Conservation (phyloP, 805 yeast species). For the Pichia kluyveri region DNA sequence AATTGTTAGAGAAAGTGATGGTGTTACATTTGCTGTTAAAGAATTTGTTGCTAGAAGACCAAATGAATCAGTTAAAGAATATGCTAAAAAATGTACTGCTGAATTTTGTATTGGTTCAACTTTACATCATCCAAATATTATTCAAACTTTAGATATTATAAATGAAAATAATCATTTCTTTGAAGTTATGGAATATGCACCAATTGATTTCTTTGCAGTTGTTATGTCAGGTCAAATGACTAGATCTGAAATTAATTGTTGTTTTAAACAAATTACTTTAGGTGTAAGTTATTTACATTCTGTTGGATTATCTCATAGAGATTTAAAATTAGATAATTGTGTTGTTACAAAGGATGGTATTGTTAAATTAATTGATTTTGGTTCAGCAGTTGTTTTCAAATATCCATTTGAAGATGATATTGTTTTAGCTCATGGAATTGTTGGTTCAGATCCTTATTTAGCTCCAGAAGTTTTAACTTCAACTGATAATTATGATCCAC, state of each 20-base stretch:
- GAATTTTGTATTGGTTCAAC: constrained; percentile 83
- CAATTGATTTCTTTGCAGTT: constrained; percentile 75
- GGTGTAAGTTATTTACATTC: constrained; percentile 71
- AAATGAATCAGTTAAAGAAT: constrained; percentile 64
- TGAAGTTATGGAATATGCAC: constrained; percentile 83
- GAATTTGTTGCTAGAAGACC: constrained; percentile 68
- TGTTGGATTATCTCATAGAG: constrained; percentile 77
- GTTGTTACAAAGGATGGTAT: constrained; percentile 68
- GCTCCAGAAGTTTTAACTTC: constrained; percentile 69
- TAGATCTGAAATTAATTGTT: constrained; percentile 74
- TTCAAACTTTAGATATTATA: constrained; percentile 68
- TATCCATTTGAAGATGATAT: constrained; percentile 60
- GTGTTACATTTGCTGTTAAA: constrained; percentile 71
- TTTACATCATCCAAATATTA: constrained; percentile 71
- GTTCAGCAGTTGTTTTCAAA: constrained; percentile 74
- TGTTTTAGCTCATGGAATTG: constrained; percentile 63
- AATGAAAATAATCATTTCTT: constrained; percentile 61
- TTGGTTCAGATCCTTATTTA: constrained; percentile 79
- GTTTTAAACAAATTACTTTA: constrained; percentile 61
- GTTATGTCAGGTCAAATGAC: constrained; percentile 83
- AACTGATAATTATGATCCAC: constrained; percentile 58
- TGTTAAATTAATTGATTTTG: constrained; percentile 72
- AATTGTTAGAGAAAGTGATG: constrained; percentile 58
- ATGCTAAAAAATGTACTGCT: constrained; percentile 82
- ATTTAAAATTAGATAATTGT: constrained; percentile 75